Evolutionary conservation across 148 eudicot species (phyloP), one percentile per base, ranked within the genome.

Genomic region (Bassia scoparia): DNA sequence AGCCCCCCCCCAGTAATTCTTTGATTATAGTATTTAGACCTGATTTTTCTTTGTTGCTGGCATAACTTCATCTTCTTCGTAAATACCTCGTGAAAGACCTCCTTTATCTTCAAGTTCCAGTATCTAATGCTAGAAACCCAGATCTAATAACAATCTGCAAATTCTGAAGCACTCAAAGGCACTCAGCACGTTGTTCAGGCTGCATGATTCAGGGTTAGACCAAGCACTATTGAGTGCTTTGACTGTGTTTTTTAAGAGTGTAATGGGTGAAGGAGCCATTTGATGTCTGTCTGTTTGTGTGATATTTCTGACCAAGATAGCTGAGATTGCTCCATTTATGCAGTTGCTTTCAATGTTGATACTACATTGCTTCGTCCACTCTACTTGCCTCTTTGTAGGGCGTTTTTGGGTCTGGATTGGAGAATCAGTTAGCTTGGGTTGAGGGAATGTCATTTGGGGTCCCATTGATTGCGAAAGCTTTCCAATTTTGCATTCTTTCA

Each of bases 351-450:
- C 75, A 87, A 86, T 33, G 72, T 86, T 18, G 69, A 61, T 41
- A 83, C 87, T 65, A 86, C 89, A 17, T 86, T 87, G 89, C 78
- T 86, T 67, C 83, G 65, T 81, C 88, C 16, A 81, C 67, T 86
- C 88, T 5, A 86, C 88, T 7, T 86, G 89, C 68, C 87, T 13
- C 85, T 86, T 56, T 88, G 91, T 77, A 77, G 91, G 55, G 80
- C 34, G 68, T 86, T 43, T 61, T 80, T 33, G 67, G 77, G 33
- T 76, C 80, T 38, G 75, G 61, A 29, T 69, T 76, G 62, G 82
- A 67, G 9, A 77, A 74, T 34, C 84, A 74, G 24, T 78, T 29
- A 76, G 76, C 62, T 70, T 82, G 63, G 76, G 64, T 80, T 70
- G 69, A 78, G 77, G 50, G 86, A n/a, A 69, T 76, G 46, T 77